phyloP scores from a whole-genome alignment of 2,329 filamentous ascomycete species.

The Aspergillus sp. region DNA sequence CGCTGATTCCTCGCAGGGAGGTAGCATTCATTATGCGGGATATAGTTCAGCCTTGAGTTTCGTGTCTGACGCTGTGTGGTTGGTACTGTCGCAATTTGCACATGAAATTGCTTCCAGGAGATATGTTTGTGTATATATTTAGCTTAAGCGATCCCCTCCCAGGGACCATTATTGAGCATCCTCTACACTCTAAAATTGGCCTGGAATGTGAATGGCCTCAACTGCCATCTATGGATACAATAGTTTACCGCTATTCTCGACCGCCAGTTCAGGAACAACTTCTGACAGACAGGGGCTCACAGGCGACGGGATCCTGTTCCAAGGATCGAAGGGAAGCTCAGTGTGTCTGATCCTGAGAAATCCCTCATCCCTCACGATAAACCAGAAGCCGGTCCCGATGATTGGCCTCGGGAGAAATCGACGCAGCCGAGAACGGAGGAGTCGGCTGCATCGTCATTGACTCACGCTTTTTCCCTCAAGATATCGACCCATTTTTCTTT shows the following conservation, averaged over 20 bases:
- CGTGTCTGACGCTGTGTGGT: background rate
- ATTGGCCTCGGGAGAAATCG: conserved; percentile 15
- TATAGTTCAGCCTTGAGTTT: background rate
- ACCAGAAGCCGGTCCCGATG: background rate
- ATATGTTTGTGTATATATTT: background rate
- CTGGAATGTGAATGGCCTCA: background rate
- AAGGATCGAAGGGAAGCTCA: background rate
- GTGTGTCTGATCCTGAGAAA: background rate
- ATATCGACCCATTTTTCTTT: conserved; percentile 26
- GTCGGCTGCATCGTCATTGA: conserved; percentile 26
- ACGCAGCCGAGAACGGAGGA: conserved; percentile 18
- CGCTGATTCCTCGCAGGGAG: background rate
- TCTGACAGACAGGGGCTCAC: background rate
- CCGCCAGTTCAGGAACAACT: background rate
- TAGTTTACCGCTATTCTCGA: background rate
- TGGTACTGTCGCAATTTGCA: background rate
- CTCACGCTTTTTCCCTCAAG: conserved; percentile 5
- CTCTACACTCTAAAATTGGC: background rate
- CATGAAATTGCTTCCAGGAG: background rate
- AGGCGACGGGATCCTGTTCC: background rate
- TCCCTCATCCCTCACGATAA: background rate
- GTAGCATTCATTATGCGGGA: background rate
- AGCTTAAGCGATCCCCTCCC: background rate
- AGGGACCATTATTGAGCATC: background rate
- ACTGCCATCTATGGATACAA: background rate